phyloP scores from a whole-genome alignment of 2,329 filamentous ascomycete species.

The Graphiopsis chlorocephala region DNA sequence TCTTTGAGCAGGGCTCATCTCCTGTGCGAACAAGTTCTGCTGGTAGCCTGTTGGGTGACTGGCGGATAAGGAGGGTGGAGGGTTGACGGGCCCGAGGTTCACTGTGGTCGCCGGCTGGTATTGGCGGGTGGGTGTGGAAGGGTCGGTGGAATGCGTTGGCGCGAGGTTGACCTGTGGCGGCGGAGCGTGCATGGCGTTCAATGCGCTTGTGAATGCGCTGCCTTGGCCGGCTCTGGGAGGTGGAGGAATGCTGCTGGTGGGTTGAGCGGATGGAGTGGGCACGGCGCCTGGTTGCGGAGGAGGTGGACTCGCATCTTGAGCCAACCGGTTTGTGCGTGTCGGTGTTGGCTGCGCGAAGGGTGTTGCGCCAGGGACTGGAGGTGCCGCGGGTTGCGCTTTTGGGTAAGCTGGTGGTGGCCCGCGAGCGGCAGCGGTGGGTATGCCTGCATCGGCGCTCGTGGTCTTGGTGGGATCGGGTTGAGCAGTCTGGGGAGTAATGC shows the following conservation, averaged over 20 bases:
- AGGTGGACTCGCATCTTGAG: constrained; percentile 35
- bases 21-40: constrained; percentile 45
- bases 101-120: constrained; percentile 36
- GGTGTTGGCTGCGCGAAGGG: constrained; percentile 26
- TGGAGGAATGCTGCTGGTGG: constrained; percentile 32
- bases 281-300: constrained; percentile 44
- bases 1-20: constrained; percentile 37
- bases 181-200: constrained; percentile 35
- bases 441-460: constrained; percentile 27
- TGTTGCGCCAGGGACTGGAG: constrained; percentile 31
- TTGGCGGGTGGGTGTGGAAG: constrained; percentile 17
- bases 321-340: constrained; percentile 22
- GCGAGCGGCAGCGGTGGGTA: constrained; percentile 26
- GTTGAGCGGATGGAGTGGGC: constrained; percentile 27
- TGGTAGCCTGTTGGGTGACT: constrained; percentile 49
- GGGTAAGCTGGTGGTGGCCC: constrained; percentile 27
- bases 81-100: constrained; percentile 35
- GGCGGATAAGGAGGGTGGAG: constrained; percentile 28
- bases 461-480: constrained; percentile 25
- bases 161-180: constrained; percentile 33
- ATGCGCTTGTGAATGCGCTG: constrained; percentile 3
- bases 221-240: constrained; percentile 5
- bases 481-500: constrained; percentile 38
- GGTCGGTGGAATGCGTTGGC: constrained; percentile 38
- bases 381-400: constrained; percentile 31